These are phyloP conservation scores for Zymoseptoria crescenta DNA, from an alignment of 2,329 filamentous ascomycete species.

Conservation along the genomic window DNA sequence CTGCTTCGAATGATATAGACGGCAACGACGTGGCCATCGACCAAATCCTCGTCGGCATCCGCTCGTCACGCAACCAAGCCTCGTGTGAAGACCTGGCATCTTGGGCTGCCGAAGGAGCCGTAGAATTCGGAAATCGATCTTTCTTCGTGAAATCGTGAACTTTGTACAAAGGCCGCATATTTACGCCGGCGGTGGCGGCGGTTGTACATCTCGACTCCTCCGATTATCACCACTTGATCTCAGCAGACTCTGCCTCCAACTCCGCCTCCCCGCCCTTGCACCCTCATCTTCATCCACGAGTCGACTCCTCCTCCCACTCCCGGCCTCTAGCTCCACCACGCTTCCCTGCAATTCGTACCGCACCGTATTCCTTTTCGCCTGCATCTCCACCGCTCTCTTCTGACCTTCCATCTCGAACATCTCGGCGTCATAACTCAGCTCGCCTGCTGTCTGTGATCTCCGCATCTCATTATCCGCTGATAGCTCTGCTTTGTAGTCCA, in stretches of 20 bases:
- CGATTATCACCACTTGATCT: neutral
- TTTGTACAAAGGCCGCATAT: neutral
- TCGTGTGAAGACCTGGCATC: too few species aligned
- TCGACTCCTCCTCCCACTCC: slow-evolving; percentile 7
- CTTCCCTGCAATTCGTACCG: slow-evolving; percentile 13
- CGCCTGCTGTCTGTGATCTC: neutral
- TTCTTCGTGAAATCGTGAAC: too few species aligned
- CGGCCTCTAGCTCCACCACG: slow-evolving; percentile 8
- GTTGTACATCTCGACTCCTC: neutral
- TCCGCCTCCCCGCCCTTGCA: neutral
- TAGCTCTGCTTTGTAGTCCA: slow-evolving; percentile 8
- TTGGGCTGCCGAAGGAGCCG: too few species aligned
- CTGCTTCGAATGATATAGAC: too few species aligned
- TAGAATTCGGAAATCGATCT: neutral
- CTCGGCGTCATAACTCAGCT: slow-evolving; percentile 5
- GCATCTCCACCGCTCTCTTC: slow-evolving; percentile 5
- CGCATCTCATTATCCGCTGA: slow-evolving; percentile 1
- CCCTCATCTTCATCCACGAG: neutral
- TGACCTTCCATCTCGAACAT: slow-evolving; percentile 3
- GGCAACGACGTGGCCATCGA: too few species aligned
- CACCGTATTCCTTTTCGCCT: slow-evolving; percentile 4
- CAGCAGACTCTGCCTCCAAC: neutral
- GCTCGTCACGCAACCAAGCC: too few species aligned
- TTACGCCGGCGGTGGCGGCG: neutral
- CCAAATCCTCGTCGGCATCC: too few species aligned